Conservation (phyloP, 176 grass and related monocot genomes). For the Pharus latifolius region DNA sequence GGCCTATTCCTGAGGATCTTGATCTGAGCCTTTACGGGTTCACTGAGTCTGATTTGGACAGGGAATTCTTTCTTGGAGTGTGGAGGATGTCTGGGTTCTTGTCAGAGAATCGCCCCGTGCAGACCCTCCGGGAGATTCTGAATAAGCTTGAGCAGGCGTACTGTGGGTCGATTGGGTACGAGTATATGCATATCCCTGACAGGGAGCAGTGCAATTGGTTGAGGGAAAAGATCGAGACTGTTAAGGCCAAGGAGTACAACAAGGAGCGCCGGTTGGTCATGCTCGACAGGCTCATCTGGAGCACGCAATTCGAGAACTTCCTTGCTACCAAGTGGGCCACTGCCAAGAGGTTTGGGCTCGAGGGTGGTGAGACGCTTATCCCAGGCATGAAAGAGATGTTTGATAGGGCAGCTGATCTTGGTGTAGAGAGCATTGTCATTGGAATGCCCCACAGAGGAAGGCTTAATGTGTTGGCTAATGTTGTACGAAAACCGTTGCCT, state of each 20-base stretch:
- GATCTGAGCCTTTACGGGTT: slow-evolving; percentile 58
- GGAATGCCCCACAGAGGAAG: slow-evolving; percentile 97
- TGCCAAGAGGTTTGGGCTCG: slow-evolving; percentile 84
- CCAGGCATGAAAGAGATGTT: slow-evolving; percentile 99
- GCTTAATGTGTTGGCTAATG: slow-evolving; percentile 87
- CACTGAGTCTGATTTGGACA: slow-evolving; percentile 67
- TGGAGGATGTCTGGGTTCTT: slow-evolving; percentile 84
- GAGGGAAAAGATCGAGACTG: slow-evolving; percentile 73
- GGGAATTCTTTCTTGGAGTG: slow-evolving; percentile 92
- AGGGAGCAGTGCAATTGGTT: slow-evolving; percentile 95
- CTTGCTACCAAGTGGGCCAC: slow-evolving; percentile 92
- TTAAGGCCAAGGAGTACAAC: slow-evolving; percentile 31
- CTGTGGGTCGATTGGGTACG: slow-evolving; percentile 74
- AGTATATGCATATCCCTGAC: slow-evolving; percentile 94
- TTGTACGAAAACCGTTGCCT: slow-evolving; percentile 73
- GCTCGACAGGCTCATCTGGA: slow-evolving; percentile 92
- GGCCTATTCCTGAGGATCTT: slow-evolving; percentile 50
- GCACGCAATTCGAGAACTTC: slow-evolving; percentile 95
- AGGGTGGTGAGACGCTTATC: slow-evolving; percentile 84
- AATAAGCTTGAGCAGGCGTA: slow-evolving; percentile 83
- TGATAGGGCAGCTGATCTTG: slow-evolving; percentile 58
- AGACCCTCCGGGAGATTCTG: slow-evolving; percentile 76
- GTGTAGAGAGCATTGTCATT: slow-evolving; percentile 84
- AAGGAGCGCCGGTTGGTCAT: slow-evolving; percentile 64
- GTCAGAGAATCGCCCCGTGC: slow-evolving; percentile 79